Conservation (phyloP, 306 rosid species). For the peach (Prunus persica) region DNA sequence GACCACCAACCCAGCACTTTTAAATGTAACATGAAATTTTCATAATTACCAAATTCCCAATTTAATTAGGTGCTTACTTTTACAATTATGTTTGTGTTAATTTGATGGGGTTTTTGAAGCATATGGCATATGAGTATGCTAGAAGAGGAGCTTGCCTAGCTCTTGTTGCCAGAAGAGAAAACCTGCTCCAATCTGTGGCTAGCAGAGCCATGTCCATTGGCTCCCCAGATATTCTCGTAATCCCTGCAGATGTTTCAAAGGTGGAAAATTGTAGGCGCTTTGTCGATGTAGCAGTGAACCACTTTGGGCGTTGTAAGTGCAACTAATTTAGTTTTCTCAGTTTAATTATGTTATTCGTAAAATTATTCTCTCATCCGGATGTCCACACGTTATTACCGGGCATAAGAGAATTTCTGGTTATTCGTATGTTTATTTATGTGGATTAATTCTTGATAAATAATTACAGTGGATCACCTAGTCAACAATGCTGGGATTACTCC, state of each 20-base stretch:
- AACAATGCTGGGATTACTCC: constrained; percentile 60
- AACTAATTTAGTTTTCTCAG: not conserved
- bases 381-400: no score
- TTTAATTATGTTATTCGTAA: not conserved
- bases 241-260: constrained; percentile 58
- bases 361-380: not conserved
- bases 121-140: constrained; percentile 63
- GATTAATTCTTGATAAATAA: not conserved
- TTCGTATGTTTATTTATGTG: not conserved
- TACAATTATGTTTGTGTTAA: not conserved
- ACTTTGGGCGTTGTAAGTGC: constrained; percentile 48
- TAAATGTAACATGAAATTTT: no score
- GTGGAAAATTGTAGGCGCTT: constrained; percentile 39
- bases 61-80: no score
- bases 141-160: constrained; percentile 55
- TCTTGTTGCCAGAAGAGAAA: constrained; percentile 52
- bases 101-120: constrained; percentile 19
- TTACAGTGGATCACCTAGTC: constrained; percentile 61
- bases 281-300: constrained; percentile 40
- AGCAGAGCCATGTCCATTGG: constrained; percentile 35
- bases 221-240: constrained; percentile 41
- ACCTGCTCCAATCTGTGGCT: constrained; percentile 40
- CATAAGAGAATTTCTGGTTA: not conserved
- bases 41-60: no score
- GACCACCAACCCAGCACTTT: not conserved